Base-by-base conservation (phyloP, 148 eudicot species). In the Fallopia convolvulus region DNA sequence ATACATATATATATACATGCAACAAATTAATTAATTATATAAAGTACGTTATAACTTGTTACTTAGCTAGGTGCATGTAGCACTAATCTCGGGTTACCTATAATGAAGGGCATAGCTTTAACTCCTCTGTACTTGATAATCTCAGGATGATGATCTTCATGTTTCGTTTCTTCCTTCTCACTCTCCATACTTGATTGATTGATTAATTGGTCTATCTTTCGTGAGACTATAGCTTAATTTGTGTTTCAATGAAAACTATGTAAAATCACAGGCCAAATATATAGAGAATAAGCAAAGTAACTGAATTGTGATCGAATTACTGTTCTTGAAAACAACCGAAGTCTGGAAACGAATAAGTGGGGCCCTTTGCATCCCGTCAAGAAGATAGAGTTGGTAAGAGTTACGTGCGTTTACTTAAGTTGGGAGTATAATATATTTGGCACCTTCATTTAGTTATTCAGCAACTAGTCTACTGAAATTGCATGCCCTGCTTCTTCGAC, bases 91-190 rank as follows among this genome's bases (percentile, higher is more conserved):
- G 33, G 6, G 20, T 32, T 72, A 88, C 93, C 93, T 72, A 90
- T 86, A 30, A 90, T 75, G 58, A 81, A 89, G 75, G 93, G 93
- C 93, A 89, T 89, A 79, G 88, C 85, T 78, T 84, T 89, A 11
- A 86, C 74, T 44, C 93, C 93, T 50, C 86, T 83, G 78, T 89
- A 88, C 8, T 83, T 83, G 46, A 84, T 70, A 78, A 81, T 77
- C n/a, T 76, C 55, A 18, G 30, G 12, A 9, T 58, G 13, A 32
- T 26, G 13, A 32, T 13, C 46, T 12, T 73, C 75, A 20, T 44
- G 75, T 32, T 68, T 68, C 8, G 44, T 7, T 14, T 68, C 72
- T 68, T 36, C 20, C 17, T 68, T 32, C 72, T 33, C 42, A 66
- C 30, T 66, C 72, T 21, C 72, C 72, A 66, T 66, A 3, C 13